Conservation (phyloP, 106 monocot species). For the Agapanthus africanus region DNA sequence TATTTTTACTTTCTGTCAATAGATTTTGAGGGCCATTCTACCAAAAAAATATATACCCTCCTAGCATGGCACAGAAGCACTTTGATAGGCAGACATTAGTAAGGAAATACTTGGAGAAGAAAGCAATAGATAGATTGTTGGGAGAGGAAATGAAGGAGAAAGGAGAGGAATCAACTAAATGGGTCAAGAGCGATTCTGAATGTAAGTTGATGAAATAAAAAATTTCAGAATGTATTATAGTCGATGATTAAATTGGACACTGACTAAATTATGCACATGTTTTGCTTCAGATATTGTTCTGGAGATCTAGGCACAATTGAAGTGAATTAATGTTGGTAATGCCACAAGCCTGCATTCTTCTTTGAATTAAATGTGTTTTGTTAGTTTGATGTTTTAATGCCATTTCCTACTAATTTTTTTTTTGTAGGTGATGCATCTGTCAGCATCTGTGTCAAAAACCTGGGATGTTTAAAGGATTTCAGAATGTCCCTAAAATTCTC, state of each 20-base stretch:
- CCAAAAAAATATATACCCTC: constrained; percentile 62
- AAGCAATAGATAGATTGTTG: background rate
- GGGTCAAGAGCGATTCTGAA: constrained; percentile 82
- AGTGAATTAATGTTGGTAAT: background rate
- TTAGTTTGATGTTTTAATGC: too few species aligned
- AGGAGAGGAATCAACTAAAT: constrained; percentile 37
- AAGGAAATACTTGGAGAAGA: background rate
- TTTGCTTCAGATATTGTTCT: constrained; percentile 16
- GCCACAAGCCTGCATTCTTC: background rate
- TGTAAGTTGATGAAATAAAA: constrained; percentile 32
- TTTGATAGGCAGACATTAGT: constrained; percentile 11
- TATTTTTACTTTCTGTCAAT: too few species aligned
- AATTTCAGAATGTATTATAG: background rate
- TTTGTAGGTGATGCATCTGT: too few species aligned
- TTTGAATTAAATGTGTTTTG: too few species aligned
- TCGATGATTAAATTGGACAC: background rate
- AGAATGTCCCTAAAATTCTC: too few species aligned
- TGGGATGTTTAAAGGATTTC: too few species aligned
- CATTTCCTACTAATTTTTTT: too few species aligned
- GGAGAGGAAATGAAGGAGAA: constrained; percentile 1
- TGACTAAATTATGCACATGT: background rate
- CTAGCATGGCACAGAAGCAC: constrained; percentile 22
- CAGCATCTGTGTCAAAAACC: too few species aligned
- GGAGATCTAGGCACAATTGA: constrained; percentile 9
- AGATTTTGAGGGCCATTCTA: constrained; percentile 52